These are phyloP conservation scores for Gaultheria prostrata DNA, from an alignment of 148 eudicot species.

Conservation along the genomic window DNA sequence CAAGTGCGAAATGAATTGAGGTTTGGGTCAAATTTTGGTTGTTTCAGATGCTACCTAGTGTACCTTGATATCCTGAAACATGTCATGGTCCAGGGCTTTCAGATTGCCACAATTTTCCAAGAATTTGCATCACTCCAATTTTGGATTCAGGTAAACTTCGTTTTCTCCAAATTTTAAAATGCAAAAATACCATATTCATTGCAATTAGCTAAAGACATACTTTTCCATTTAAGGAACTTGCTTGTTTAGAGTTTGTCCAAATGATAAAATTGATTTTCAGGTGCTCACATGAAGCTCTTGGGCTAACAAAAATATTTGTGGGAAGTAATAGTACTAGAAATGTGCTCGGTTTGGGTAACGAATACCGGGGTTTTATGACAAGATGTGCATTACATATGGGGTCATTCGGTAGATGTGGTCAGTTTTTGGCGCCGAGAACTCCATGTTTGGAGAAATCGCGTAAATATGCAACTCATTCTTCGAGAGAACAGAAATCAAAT, in stretches of 20 bases:
- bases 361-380: conserved; percentile 25
- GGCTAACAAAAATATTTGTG: conserved; percentile 14
- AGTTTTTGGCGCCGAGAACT: conserved; percentile 21
- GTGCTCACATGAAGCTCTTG: conserved; percentile 28
- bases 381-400: conserved; percentile 31
- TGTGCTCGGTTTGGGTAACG: conserved; percentile 13
- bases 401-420: conserved; percentile 24
- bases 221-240: not conserved
- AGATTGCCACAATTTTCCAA: conserved; percentile 36
- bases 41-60: conserved; percentile 10
- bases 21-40: conserved; percentile 4
- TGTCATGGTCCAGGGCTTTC: conserved; percentile 41
- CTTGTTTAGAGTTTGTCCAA: not conserved
- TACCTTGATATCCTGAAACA: conserved; percentile 20
- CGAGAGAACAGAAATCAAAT: conserved; percentile 60
- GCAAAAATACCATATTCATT: not conserved
- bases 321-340: conserved; percentile 21
- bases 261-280: conserved; percentile 22
- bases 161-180: not conserved
- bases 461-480: conserved; percentile 49
- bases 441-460: conserved; percentile 20
- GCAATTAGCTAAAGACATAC: not conserved
- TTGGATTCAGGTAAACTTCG: conserved; percentile 36
- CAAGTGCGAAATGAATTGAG: not conserved
- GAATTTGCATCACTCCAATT: conserved; percentile 22